Conservation (phyloP, 306 rosid species). For the Herpetospermum pedunculosum region DNA sequence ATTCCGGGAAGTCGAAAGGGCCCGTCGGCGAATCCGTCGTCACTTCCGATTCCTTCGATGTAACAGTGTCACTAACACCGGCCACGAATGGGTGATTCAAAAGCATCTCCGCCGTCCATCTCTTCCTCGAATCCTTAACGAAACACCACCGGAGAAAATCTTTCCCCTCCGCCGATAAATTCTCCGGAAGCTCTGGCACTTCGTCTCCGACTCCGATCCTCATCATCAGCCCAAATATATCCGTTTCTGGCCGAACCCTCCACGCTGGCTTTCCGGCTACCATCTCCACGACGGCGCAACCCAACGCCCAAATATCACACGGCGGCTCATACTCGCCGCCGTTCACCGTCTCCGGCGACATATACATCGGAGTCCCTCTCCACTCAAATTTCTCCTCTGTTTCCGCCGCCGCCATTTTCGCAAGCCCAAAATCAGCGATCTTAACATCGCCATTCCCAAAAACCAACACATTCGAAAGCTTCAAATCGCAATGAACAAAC, state of each 20-base stretch:
- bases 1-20: conserved; percentile 51
- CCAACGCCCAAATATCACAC: conserved; percentile 67
- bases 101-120: conserved; percentile 84
- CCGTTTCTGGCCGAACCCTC: conserved; percentile 16
- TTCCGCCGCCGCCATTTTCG: conserved; percentile 11
- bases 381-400: conserved; percentile 10
- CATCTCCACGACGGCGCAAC: conserved; percentile 75
- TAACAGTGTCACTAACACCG: conserved; percentile 7
- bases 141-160: conserved; percentile 56
- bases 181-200: conserved; percentile 37
- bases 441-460: conserved; percentile 39
- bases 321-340: conserved; percentile 41
- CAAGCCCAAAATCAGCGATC: conserved; percentile 74
- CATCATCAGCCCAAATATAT: conserved; percentile 33
- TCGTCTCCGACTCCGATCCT: conserved; percentile 55
- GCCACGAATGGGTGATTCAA: conserved; percentile 43
- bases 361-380: conserved; percentile 67
- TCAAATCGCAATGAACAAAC: conserved; percentile 75
- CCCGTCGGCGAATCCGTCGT: conserved; percentile 29
- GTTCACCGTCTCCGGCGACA: conserved; percentile 75
- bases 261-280: conserved; percentile 49
- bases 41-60: neutral
- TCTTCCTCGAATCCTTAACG: conserved; percentile 40
- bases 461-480: conserved; percentile 55
- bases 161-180: conserved; percentile 40